phyloP scores from a whole-genome alignment of 1,284 basidiomycete species.

The Termitomyces sp. region DNA sequence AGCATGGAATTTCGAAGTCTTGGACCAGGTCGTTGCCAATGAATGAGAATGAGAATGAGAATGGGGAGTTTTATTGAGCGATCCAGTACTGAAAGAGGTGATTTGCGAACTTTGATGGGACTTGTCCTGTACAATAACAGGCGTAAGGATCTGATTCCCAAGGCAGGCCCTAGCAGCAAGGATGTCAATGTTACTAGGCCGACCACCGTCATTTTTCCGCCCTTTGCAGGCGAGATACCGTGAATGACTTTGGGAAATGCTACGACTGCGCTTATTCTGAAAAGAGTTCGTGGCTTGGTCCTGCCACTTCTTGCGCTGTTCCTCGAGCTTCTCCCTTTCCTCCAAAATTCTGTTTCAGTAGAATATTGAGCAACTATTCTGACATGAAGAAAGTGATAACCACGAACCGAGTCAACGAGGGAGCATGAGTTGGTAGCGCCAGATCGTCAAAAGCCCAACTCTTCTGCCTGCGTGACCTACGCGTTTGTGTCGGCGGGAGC shows the following conservation, averaged over 20 bases:
- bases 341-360: conserved; percentile 51
- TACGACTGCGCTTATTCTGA: conserved; percentile 58
- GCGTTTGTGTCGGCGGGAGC: background rate
- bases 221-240: conserved; percentile 51
- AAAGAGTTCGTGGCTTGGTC: conserved; percentile 56
- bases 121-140: conserved; percentile 36
- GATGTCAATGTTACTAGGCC: conserved; percentile 42
- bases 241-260: conserved; percentile 55
- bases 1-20: conserved; percentile 37
- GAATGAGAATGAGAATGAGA: conserved; percentile 43
- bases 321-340: conserved; percentile 53
- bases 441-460: conserved; percentile 57
- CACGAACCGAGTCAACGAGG: conserved; percentile 57
- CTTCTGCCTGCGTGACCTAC: conserved; percentile 34
- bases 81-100: conserved; percentile 4
- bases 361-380: conserved; percentile 2
- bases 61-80: conserved; percentile 8
- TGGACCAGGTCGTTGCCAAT: conserved; percentile 39
- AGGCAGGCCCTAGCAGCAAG: conserved; percentile 59
- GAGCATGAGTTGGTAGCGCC: conserved; percentile 52
- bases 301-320: conserved; percentile 63
- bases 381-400: background rate
- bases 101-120: conserved; percentile 4
- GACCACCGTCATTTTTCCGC: conserved; percentile 19
- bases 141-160: conserved; percentile 54